Percentiles rank a stretch among this genome's conserved stretches.
phyloP scores from a whole-genome alignment of 805 yeast species.

The Sungouiozyma ichnusensis region DNA sequence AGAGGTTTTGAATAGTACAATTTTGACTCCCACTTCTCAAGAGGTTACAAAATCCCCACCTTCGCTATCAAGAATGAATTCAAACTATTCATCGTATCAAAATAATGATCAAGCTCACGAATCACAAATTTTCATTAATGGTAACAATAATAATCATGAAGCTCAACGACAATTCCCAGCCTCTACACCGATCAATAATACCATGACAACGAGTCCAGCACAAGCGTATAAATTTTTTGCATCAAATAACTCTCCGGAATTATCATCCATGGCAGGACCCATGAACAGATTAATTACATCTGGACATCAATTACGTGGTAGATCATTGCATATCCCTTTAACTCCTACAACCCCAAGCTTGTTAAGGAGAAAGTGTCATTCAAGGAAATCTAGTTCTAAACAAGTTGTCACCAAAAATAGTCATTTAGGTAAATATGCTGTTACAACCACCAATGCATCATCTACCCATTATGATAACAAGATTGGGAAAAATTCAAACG shows the following conservation, averaged over 20 bases:
- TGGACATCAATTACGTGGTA: not conserved
- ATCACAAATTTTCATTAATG: not conserved
- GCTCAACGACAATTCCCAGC: not conserved
- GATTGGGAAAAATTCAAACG: not conserved
- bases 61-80: not conserved
- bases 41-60: not conserved
- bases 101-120: not conserved
- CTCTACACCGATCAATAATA: not conserved
- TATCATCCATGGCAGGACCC: not conserved
- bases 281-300: not conserved
- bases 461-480: not conserved
- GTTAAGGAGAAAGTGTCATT: slow-evolving; percentile 2
- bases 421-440: not conserved
- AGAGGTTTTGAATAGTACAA: not conserved
- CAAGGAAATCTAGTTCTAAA: not conserved
- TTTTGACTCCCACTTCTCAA: not conserved
- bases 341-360: slow-evolving; percentile 19
- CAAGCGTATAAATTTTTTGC: not conserved
- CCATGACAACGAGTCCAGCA: not conserved
- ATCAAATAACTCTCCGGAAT: not conserved
- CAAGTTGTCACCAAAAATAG: not conserved
- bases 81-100: not conserved
- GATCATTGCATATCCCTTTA: slow-evolving; percentile 8
- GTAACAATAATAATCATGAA: not conserved
- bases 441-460: not conserved